Base-by-base conservation (phyloP, 164 flowering plant species). In the Houttuynia cordata region DNA sequence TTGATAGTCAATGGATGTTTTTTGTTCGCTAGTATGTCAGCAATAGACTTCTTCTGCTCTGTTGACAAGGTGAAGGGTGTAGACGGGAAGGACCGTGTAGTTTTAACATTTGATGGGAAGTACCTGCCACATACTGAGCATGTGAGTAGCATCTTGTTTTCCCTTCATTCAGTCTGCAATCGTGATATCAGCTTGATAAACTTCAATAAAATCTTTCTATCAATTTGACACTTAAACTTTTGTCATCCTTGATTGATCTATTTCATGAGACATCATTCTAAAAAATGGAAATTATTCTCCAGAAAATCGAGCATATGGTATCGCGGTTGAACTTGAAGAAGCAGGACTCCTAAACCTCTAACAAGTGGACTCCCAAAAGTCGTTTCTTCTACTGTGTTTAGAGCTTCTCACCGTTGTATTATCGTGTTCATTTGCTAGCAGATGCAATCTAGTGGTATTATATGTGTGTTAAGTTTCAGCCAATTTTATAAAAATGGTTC, bases 31-130 rank as follows among this genome's bases (percentile, higher is more conserved):
- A 92, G 98, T 23, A 90, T 90, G 98, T 93, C 98, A 60, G 94
- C 94, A 9, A 88, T 93, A 74, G 98, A 93, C 78, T 93, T 93
- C 80, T 90, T 75, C 75, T 93, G 98, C 79, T 90, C 97, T 1
- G 96, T 93, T 62, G 94, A 93, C 76, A 87, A 90, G 76, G 78
- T 84, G 49, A 77, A 85, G 74, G 94, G 89, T 21, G 77, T 73
- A 47, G 96, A 93, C 73, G 98, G 97, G 39, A 90, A 86, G 74
- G 92, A 86, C 61, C 88, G 97, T 51, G 98, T 86, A 22, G 92
- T 87, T 39, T 52, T 93, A 60, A 90, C 96, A 5, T 80, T 90
- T 62, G 96, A 93, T 67, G 98, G 97, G 60, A 93, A 93, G 76
- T 93, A 78, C 71, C 74, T 93, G 70, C 91, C 97, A 62, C 55